A percentile compares a stretch with the other conserved stretches of the same genome.
Evolutionary conservation across 331 rosid genomes (phyloP).

Genomic region (Malus hybrid): DNA sequence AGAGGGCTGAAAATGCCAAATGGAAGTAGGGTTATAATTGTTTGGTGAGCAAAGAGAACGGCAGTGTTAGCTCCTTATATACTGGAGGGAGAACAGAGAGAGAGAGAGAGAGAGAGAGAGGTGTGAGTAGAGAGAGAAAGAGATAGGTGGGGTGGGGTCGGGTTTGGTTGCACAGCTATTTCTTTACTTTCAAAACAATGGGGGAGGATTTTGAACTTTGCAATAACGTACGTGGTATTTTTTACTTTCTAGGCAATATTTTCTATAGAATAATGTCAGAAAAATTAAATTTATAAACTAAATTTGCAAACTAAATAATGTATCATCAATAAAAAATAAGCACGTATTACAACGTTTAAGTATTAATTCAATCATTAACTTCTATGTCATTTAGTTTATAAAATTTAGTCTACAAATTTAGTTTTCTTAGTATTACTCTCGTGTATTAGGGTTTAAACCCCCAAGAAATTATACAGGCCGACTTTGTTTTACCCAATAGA

Average conservation of each 20-base stretch:
- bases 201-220: not conserved
- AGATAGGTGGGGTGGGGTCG: not conserved
- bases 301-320: too few species aligned
- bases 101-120: not conserved
- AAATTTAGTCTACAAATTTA: too few species aligned
- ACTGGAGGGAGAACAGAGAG: slow-evolving; percentile 1
- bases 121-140: too few species aligned
- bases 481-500: not conserved
- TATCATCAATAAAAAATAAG: accelerated
- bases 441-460: not conserved
- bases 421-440: too few species aligned
- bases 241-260: slow-evolving; percentile 11
- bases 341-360: too few species aligned
- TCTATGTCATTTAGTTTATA: too few species aligned
- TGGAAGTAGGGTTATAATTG: not conserved
- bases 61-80: slow-evolving; percentile 34
- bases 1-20: not conserved
- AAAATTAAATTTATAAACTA: too few species aligned
- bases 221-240: slow-evolving; percentile 1
- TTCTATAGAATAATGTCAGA: accelerated
- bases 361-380: too few species aligned
- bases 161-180: slow-evolving; percentile 2
- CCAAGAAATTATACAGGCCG: not conserved
- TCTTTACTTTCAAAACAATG: slow-evolving; percentile 38
- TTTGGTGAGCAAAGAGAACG: slow-evolving; percentile 13